Conservation (phyloP, 2,329 filamentous ascomycete species). For the Phyllosticta capitalensis region DNA sequence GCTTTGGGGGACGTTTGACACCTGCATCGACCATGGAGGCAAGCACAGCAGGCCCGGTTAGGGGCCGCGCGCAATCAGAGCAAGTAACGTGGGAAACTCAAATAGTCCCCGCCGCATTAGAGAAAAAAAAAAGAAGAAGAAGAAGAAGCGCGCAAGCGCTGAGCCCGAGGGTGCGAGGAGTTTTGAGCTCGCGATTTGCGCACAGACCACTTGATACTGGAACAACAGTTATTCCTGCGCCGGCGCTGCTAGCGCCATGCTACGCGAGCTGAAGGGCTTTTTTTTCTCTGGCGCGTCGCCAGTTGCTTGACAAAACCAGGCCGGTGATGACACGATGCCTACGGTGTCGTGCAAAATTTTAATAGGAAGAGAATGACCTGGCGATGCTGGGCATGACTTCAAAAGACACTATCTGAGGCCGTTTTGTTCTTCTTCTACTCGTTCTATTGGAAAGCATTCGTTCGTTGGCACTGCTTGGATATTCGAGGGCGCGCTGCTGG, state of each 20-base stretch:
- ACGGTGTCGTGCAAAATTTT: constrained; percentile 17
- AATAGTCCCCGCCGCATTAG: constrained; percentile 71
- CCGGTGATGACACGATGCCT: constrained; percentile 25
- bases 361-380: constrained; percentile 34
- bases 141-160: no score
- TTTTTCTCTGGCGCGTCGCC: constrained; percentile 11
- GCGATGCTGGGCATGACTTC: constrained; percentile 26
- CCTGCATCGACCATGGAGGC: constrained; percentile 36
- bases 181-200: no score
- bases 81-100: constrained; percentile 71
- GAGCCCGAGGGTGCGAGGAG: no score
- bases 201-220: no score
- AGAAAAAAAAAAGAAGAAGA: constrained; percentile 42
- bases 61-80: constrained; percentile 28
- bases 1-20: constrained; percentile 71
- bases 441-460: no score
- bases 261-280: background rate
- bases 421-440: background rate
- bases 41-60: background rate
- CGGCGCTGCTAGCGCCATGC: background rate
- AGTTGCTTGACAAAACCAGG: constrained; percentile 19
- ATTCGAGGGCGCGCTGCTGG: no score
- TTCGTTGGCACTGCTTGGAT: no score
- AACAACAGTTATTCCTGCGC: no score
- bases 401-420: constrained; percentile 27